phyloP scores from a whole-genome alignment of 2,329 filamentous ascomycete genomes.

The Mycocentrospora acerina region DNA sequence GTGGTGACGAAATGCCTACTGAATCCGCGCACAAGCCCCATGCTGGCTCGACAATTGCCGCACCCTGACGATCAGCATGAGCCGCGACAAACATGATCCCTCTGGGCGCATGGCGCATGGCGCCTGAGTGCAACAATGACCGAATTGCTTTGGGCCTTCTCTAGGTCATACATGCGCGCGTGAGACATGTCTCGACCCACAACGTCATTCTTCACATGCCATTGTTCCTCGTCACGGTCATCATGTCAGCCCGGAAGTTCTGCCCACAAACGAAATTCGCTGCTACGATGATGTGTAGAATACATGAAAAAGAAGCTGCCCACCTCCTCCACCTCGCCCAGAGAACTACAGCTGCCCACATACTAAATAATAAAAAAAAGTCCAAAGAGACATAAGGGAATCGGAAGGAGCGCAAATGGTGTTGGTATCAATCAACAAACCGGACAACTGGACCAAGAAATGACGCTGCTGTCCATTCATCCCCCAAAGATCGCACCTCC shows the following conservation, averaged over 20 bases:
- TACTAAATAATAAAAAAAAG: conserved; percentile 43
- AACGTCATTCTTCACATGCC: conserved; percentile 7
- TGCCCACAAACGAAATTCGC: conserved; percentile 43
- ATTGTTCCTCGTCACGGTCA: too few relatives aligned
- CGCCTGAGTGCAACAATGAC: too few relatives aligned
- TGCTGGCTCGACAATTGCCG: conserved; percentile 14
- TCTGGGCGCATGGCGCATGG: too few relatives aligned
- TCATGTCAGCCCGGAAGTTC: too few relatives aligned
- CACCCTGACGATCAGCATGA: conserved; percentile 30
- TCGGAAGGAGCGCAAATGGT: conserved; percentile 44
- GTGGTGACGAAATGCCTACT: conserved; percentile 40
- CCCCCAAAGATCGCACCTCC: conserved; percentile 32
- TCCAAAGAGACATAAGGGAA: conserved; percentile 36
- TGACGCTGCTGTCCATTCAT: conserved; percentile 32
- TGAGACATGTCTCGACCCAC: too few relatives aligned
- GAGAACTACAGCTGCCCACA: conserved; percentile 36
- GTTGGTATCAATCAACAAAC: conserved; percentile 48
- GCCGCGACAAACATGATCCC: too few relatives aligned
- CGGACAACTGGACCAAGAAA: conserved; percentile 41
- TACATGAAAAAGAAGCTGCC: conserved; percentile 42
- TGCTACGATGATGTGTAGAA: conserved; percentile 45
- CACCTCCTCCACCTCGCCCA: conserved; percentile 30
- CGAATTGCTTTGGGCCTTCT: too few relatives aligned
- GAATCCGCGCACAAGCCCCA: conserved; percentile 25
- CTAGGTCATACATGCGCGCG: too few relatives aligned